A percentile compares a stretch with the other conserved stretches of the same genome.
Conservation (phyloP, 2,329 filamentous ascomycete species). For the Alternaria sp. region DNA sequence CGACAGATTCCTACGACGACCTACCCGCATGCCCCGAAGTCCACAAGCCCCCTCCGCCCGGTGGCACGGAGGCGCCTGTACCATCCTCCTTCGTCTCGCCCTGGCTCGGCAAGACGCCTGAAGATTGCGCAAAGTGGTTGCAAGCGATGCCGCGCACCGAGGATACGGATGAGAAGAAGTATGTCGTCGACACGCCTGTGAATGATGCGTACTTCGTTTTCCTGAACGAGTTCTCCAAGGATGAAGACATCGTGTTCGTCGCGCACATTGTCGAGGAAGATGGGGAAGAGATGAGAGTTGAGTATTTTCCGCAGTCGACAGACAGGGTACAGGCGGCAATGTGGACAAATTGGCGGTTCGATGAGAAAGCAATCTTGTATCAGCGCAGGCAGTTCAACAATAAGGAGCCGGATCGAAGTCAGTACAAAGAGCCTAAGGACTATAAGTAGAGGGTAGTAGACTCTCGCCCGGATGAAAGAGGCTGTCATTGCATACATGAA, state of each 20-base stretch:
- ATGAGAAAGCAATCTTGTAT: conserved; percentile 4
- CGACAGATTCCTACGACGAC: background rate
- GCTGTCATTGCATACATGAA: fast-evolving
- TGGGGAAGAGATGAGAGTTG: conserved; percentile 2
- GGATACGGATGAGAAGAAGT: background rate
- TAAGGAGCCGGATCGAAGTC: conserved; percentile 9
- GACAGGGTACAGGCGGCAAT: conserved; percentile 1
- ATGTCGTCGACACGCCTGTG: background rate
- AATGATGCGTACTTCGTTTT: conserved; percentile 5
- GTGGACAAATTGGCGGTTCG: conserved; percentile 4
- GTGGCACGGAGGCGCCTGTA: no score
- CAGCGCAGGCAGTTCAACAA: background rate
- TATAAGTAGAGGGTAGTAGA: no score
- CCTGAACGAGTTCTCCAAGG: conserved; percentile 15
- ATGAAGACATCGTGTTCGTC: conserved; percentile 9
- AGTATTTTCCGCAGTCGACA: conserved; percentile 7
- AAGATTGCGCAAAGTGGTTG: background rate
- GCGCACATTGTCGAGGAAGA: conserved; percentile 5
- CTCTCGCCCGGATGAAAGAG: background rate
- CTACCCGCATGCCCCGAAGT: background rate
- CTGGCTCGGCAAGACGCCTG: background rate
- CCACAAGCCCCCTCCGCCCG: background rate
- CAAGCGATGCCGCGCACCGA: background rate
- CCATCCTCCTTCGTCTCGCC: background rate
- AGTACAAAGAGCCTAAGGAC: background rate